A percentile compares a stretch with the other conserved stretches of the same genome.
Conservation (phyloP, 2,329 filamentous ascomycete species). For the Bipolaris cookei region DNA sequence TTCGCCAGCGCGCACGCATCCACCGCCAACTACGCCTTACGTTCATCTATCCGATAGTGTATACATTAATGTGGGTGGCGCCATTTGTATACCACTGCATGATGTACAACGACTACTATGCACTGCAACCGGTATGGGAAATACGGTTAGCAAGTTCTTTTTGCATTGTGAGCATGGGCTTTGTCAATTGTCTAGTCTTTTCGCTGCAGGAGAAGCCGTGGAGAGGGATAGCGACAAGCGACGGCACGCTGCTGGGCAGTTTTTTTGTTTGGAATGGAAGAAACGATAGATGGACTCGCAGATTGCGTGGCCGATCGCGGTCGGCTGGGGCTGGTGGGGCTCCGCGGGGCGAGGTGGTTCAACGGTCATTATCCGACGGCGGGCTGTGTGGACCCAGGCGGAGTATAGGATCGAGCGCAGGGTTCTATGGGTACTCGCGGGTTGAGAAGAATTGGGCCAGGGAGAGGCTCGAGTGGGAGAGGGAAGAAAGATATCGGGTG, state of each 20-base stretch:
- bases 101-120: slow-evolving; percentile 62
- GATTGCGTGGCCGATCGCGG: neutral
- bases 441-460: slow-evolving; percentile 47
- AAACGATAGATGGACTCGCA: neutral
- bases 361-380: neutral
- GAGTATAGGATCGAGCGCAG: slow-evolving; percentile 25
- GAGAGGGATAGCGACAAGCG: slow-evolving; percentile 59
- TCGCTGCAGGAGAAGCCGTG: slow-evolving; percentile 74
- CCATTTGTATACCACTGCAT: slow-evolving; percentile 71
- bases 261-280: slow-evolving; percentile 18
- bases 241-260: slow-evolving; percentile 53
- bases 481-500: slow-evolving; percentile 30
- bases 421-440: slow-evolving; percentile 30
- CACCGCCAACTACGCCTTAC: slow-evolving; percentile 72
- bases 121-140: slow-evolving; percentile 60
- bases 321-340: neutral
- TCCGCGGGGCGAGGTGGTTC: neutral
- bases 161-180: slow-evolving; percentile 69
- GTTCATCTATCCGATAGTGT: slow-evolving; percentile 78
- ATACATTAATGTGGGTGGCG: slow-evolving; percentile 73
- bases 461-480: slow-evolving; percentile 49
- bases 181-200: slow-evolving; percentile 72
- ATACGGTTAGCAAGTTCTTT: slow-evolving; percentile 63
- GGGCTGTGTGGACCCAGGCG: neutral
- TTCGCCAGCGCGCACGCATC: slow-evolving; percentile 60